Evolutionary conservation across 805 yeast genomes (phyloP), one percentile per base, ranked within the genome.

Genomic region (Diddensiella transvaalensis): DNA sequence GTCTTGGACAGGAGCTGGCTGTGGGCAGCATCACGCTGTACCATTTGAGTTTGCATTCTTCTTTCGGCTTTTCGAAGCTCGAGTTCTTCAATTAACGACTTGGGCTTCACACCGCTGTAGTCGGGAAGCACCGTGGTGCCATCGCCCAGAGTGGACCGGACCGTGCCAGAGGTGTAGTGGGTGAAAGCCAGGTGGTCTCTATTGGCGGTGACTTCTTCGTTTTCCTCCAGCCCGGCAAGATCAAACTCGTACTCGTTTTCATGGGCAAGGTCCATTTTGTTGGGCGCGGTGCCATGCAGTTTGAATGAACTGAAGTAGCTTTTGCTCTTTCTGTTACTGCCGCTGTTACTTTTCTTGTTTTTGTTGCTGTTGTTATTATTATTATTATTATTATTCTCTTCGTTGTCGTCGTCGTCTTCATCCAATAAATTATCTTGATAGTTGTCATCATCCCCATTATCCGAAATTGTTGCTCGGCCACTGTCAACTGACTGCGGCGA

Each of bases 31-130:
- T 63, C 68, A 8, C 58, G 48, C 8, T 44, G 39, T 21, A 64
- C 52, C 15, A 56, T 53, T 22, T 52, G 47, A 17, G 50, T 55
- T 49, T 63, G 67, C 2, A 59, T 53, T 35, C 45, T 47, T 17
- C 60, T 48, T 30, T 64, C 69, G 19, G 61, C 60, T 47, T 66
- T 66, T 23, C 71, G 62, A 30, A 64, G 56, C 47, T 66, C 71
- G 29, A 67, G 51, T 48, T 67, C 71, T 49, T 66, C 71, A 26
- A 67, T 63, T n/a, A 67, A 53, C 10, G 70, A 64, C 15, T 61
- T 60, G 0, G 65, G 59, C 37, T 58, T 59, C 23, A 41, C 36
- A 17, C 55, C 42, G 18, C 17, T 36, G 17, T n/a, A 17, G 8
- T 35, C 43, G n/a, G 43, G 43, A 17, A 21, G 30, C 22, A 42